phyloP scores from a whole-genome alignment of 1,139 yeast genomes.

The Wickerhamiella pararugosa region DNA sequence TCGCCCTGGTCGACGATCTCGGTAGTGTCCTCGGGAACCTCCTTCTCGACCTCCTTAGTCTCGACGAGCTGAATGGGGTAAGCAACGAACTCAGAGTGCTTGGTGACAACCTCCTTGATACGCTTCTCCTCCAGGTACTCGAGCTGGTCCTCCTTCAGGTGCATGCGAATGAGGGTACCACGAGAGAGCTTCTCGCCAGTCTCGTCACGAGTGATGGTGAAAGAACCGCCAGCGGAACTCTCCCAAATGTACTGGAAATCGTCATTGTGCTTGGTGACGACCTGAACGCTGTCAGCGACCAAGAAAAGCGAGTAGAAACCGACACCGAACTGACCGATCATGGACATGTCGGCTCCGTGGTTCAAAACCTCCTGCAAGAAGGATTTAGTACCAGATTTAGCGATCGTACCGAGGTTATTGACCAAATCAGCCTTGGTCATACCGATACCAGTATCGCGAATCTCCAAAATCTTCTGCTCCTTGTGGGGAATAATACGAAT shows the following conservation, averaged over 20 bases:
- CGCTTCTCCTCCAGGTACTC: conserved; percentile 99
- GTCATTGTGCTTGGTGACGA: conserved; percentile 94
- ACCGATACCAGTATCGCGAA: conserved; percentile 99
- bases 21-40: conserved; percentile 56
- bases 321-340: conserved; percentile 99
- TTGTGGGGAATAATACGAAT: conserved; percentile 95
- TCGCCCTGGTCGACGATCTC: conserved; percentile 35
- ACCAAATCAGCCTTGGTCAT: conserved; percentile 99
- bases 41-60: conserved; percentile 97
- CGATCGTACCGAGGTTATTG: conserved; percentile 99
- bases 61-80: conserved; percentile 98
- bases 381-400: conserved; percentile 98
- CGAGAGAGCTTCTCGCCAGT: conserved; percentile 71
- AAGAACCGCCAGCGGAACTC: conserved; percentile 99
- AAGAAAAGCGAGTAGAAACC: conserved; percentile 99
- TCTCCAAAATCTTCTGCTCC: conserved; percentile 85
- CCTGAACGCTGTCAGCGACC: conserved; percentile 98
- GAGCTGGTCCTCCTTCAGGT: conserved; percentile 96
- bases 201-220: conserved; percentile 88
- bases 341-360: conserved; percentile 96
- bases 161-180: conserved; percentile 92
- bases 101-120: conserved; percentile 98
- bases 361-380: conserved; percentile 86
- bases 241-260: conserved; percentile 99
- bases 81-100: conserved; percentile 98